Base-by-base conservation (phyloP, 2,329 filamentous ascomycete species). In the Thermothelomyces thermophilus region DNA sequence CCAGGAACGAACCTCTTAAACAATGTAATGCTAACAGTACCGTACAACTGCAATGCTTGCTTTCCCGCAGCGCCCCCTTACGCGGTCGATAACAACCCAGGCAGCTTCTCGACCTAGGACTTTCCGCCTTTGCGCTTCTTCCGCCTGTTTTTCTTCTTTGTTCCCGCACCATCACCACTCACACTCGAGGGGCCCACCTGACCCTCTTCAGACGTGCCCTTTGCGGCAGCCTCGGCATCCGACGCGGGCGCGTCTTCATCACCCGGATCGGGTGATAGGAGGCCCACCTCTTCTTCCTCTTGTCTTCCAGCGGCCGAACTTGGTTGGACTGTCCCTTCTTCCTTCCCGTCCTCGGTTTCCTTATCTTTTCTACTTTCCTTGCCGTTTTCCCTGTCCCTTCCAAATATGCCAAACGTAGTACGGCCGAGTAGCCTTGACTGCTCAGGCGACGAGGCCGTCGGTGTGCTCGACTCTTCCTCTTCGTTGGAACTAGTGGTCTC, bases 401-500 rank as follows among this genome's bases (percentile, higher is more conserved):
- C 39, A 28, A 55, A 54, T 2, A 54, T 35, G 1, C 46, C 48
- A 44, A 56, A 49, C n/a, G 44, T 45, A 16, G n/a, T 17, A 28
- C 46, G 53, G 8, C 42, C 42, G 16, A 46, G 26, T n/a, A 40
- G 19, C 30, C 48, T 54, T 1, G 49, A 33, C 14, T 53, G 51
- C 2, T 56, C 52, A 3, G 53, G 52, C 2, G 54, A 51, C 3
- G 54, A 43, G 17, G 5, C 16, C 3, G n/a, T 33, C 13, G 41
- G n/a, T 7, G 41, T 45, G 10, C 48, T 35, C 13, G 45, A 45
- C 16, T 61, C 66, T 3, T 67, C 63, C 3, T 69, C 68, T 9
- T 68, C 65, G 9, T 60, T 60, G 11, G 66, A 66, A 52, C 63
- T 66, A 2, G 57, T 63, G 6, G 65, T 68, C 52, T 68, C 66